Percentiles rank a stretch among this genome's conserved stretches.
Conservation (phyloP, 2,329 filamentous ascomycete species). For the Arachnomyces sp. region DNA sequence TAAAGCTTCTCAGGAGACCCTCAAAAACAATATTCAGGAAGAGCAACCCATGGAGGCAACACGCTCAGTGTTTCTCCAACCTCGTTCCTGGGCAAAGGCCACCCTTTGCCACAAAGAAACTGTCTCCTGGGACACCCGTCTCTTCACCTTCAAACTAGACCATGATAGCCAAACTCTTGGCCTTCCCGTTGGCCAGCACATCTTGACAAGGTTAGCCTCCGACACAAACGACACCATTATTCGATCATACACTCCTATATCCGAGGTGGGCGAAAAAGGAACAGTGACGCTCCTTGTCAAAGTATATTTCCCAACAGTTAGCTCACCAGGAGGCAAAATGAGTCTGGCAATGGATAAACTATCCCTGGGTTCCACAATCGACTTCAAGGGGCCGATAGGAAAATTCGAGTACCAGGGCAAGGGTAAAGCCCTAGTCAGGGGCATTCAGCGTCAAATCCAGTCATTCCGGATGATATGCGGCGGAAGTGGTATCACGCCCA, state of each 20-base stretch:
- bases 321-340: slow-evolving; percentile 65
- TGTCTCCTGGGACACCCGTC: slow-evolving; percentile 67
- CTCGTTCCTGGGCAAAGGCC: slow-evolving; percentile 65
- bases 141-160: slow-evolving; percentile 74
- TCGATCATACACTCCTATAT: slow-evolving; percentile 79
- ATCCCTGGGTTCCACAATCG: slow-evolving; percentile 62
- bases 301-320: slow-evolving; percentile 59
- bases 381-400: slow-evolving; percentile 82
- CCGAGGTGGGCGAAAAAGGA: slow-evolving; percentile 53
- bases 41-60: slow-evolving; percentile 33
- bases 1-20: slow-evolving; percentile 45
- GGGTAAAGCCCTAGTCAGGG: slow-evolving; percentile 56
- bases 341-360: slow-evolving; percentile 68
- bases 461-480: slow-evolving; percentile 80
- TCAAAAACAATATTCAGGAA: slow-evolving; percentile 42
- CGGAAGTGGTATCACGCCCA: slow-evolving; percentile 86
- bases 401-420: slow-evolving; percentile 70
- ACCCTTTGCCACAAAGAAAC: slow-evolving; percentile 58
- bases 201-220: slow-evolving; percentile 69
- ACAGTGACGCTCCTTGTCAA: slow-evolving; percentile 71
- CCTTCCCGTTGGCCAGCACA: slow-evolving; percentile 74
- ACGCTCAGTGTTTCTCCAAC: slow-evolving; percentile 59
- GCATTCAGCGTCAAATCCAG: slow-evolving; percentile 48
- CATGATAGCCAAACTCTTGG: slow-evolving; percentile 62
- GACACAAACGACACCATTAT: slow-evolving; percentile 60